Evolutionary conservation across 208 protist species (phyloP), one percentile per base, ranked within the genome.

Genomic region (Acanthamoeba castellanii): DNA sequence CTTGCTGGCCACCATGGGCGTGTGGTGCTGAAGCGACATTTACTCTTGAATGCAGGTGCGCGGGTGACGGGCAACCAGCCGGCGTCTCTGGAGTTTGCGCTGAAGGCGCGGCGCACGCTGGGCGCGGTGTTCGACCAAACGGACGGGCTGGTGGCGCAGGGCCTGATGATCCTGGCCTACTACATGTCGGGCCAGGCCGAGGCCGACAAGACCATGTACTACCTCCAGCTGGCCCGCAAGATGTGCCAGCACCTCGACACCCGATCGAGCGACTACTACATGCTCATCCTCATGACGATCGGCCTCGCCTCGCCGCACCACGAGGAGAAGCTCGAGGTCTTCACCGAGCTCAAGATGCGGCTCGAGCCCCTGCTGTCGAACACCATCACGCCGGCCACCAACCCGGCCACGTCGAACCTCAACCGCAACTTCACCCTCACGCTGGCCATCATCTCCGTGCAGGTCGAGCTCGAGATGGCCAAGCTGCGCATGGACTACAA

Each of bases 201-300:
- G 45, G 89, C 89, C 18, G 89, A 94, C 89, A 94, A 94, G 30
- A 94, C 89, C 20, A 94, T 94, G 89, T 94, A 94, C 70, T 94
- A 94, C 50, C 70, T 94, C 45, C 89, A 94, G 89, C 68, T 94
- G 50, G 89, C 89, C 18, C 64, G 89, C n/a, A 94, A 94, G 70
- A 94, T 94, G 89, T 94, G 89, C 70, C 89, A 94, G 50, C 89
- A 94, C 66, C 50, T 94, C 4, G 68, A 94, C 50, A 82, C 89
- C 14, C 59, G 89, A 37, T 82, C 89, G 59, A 82, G 66, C 50
- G 89, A 94, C 42, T 94, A 94, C 55, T 94, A 94, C 89, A 94
- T 94, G 89, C 70, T 94, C 37, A 94, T 94, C n/a, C 89, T 94
- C 25, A 94, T 94, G 89, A 94, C 89, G 13, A 94, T 94, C 55